phyloP scores from a whole-genome alignment of 768 basidiomycete species.

The Xerocomus spinulosus region DNA sequence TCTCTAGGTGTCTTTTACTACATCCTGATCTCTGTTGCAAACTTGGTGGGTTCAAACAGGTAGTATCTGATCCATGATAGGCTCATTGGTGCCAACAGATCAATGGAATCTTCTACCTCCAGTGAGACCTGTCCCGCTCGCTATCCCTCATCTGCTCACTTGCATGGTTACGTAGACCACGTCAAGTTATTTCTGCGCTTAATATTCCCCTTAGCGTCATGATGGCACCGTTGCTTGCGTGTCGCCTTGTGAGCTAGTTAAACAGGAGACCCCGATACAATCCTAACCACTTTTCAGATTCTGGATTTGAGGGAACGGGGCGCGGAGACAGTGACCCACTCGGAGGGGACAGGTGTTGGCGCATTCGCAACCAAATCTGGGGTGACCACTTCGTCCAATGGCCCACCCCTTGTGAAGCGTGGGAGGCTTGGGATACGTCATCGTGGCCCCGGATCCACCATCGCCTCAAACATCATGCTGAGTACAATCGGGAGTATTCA shows the following conservation, averaged over 20 bases:
- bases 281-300: conserved; percentile 44
- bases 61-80: background rate
- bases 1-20: conserved; percentile 71
- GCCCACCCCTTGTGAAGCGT: conserved; percentile 22
- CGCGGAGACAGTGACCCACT: conserved; percentile 72
- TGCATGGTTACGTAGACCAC: conserved; percentile 46
- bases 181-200: conserved; percentile 77
- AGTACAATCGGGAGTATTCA: conserved; percentile 61
- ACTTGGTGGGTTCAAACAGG: conserved; percentile 43
- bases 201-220: conserved; percentile 83
- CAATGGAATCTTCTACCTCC: conserved; percentile 84
- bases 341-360: conserved; percentile 64
- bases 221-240: conserved; percentile 76
- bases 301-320: conserved; percentile 80
- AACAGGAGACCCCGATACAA: background rate
- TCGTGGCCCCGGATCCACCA: conserved; percentile 49
- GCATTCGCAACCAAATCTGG: conserved; percentile 64
- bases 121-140: conserved; percentile 41
- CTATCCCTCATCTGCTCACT: conserved; percentile 3
- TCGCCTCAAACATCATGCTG: conserved; percentile 58
- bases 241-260: conserved; percentile 55
- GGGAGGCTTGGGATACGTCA: conserved; percentile 42
- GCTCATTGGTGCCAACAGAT: conserved; percentile 35
- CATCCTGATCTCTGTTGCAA: conserved; percentile 80
- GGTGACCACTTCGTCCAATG: conserved; percentile 23